Evolutionary conservation across 1,139 yeast species (phyloP), one percentile per base, ranked within the genome.

Genomic region (Protomyces inouyei): DNA sequence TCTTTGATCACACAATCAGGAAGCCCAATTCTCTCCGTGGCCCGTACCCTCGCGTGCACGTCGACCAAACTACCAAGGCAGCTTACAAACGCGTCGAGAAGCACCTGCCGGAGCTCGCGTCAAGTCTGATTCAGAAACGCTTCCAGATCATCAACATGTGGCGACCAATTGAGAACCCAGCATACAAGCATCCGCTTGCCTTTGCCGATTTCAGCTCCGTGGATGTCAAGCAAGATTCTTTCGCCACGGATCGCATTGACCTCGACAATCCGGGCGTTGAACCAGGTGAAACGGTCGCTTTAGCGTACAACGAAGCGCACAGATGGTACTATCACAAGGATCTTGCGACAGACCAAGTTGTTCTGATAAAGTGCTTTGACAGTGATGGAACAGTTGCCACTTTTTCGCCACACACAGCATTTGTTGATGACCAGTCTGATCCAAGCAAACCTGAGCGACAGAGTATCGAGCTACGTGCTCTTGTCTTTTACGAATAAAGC

Each of bases 1-100:
- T 71, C 23, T 71, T 71, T 61, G 73, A 71, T 48, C 71, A 70
- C 51, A 71, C 73, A 10, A 66, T 71, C 32, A 67, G 72, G 45
- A 57, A 70, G 3, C 64, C 63, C 4, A 65, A 66, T 53, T 63
- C 66, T n/a, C 52, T 65, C 37, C 66, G 73, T 43, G 69, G 69
- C 35, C 72, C 73, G 1, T 70, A 68, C 3, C 54, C 52, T 21
- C 61, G 61, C 9, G 71, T 69, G 12, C 73, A 71, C 57, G 71
- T 70, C 40, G 73, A 71, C 48, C 73, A 71, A 57, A 70, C 73
- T 3, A 66, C 70, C n/a, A 45, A 54, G 51, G 70, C 73, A 1
- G 71, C 71, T 0, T 61, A 63, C 14, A 65, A 63, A 28, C 68
- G 73, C 3, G 72, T 71, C 12, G 66, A 66, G 10, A 23, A 66